Percentiles rank a stretch among this genome's conserved stretches.
Conservation (phyloP, 192 early-diverging fungal genomes). For the Martensiomyces pterosporus region DNA sequence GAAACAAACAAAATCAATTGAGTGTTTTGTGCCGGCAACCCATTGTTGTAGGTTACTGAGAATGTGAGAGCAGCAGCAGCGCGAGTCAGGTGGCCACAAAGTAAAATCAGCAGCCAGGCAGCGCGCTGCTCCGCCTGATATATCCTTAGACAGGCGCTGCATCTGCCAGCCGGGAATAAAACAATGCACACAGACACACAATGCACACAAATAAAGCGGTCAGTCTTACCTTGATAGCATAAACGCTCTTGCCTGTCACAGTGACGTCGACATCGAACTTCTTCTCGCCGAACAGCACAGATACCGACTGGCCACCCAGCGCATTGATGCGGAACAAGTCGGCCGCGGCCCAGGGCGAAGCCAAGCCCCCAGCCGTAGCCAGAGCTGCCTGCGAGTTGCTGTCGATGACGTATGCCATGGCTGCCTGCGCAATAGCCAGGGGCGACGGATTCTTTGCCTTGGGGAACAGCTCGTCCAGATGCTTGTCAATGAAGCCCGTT, state of each 20-base stretch:
- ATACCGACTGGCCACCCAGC: slow-evolving; percentile 17
- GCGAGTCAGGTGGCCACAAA: too few species aligned
- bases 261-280: slow-evolving; percentile 19
- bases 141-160: too few species aligned
- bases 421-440: slow-evolving; percentile 64
- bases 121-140: too few species aligned
- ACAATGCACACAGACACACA: too few species aligned
- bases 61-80: too few species aligned
- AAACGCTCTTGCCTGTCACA: slow-evolving; percentile 11
- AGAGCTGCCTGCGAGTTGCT: slow-evolving; percentile 10
- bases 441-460: slow-evolving; percentile 24
- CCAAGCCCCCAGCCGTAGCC: not conserved
- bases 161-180: too few species aligned
- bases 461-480: slow-evolving; percentile 62
- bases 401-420: slow-evolving; percentile 50
- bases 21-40: too few species aligned
- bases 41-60: too few species aligned
- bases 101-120: too few species aligned
- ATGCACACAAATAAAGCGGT: too few species aligned
- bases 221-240: slow-evolving; percentile 10
- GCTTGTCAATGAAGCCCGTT: slow-evolving; percentile 90
- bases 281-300: slow-evolving; percentile 17
- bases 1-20: too few species aligned
- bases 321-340: slow-evolving; percentile 52
- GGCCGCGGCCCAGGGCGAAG: slow-evolving; percentile 38